phyloP scores from a whole-genome alignment of 202 grass and related monocot species.

The Panicum hallii region DNA sequence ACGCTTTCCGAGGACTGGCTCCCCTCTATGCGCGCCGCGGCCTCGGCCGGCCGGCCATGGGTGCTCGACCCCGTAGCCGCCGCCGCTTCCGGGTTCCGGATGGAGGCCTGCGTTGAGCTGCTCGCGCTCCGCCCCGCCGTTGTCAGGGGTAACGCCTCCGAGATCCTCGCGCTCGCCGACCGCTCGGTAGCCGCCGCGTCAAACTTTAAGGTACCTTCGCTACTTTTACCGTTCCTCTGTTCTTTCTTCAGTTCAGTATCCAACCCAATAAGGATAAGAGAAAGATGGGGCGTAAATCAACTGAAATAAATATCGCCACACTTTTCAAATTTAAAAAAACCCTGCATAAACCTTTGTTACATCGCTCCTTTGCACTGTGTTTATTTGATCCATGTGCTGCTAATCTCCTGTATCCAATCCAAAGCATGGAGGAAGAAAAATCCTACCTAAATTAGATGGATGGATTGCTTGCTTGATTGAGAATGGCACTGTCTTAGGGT shows the following conservation, averaged over 20 bases:
- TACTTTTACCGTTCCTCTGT: background rate
- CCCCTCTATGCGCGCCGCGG: slow-evolving; percentile 74
- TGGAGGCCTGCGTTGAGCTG: slow-evolving; percentile 76
- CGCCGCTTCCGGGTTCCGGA: slow-evolving; percentile 70
- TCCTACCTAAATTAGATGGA: slow-evolving; percentile 1
- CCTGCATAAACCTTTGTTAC: background rate
- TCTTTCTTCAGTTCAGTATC: slow-evolving; percentile 31
- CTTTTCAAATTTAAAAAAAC: background rate
- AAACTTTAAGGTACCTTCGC: slow-evolving; percentile 61
- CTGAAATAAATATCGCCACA: background rate
- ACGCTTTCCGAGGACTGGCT: slow-evolving; percentile 83
- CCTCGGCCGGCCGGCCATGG: slow-evolving; percentile 68
- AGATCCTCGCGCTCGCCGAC: slow-evolving; percentile 79
- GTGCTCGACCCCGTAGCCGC: slow-evolving; percentile 80
- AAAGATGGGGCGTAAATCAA: background rate
- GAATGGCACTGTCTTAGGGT: slow-evolving; percentile 6
- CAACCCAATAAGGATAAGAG: background rate
- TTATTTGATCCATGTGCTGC: background rate
- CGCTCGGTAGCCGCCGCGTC: slow-evolving; percentile 28
- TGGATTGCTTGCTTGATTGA: slow-evolving; percentile 12
- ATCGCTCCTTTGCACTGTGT: background rate
- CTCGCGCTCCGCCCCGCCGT: slow-evolving; percentile 59
- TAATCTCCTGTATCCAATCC: background rate
- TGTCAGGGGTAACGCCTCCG: slow-evolving; percentile 83
- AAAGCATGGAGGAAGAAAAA: background rate